Evolutionary conservation across 345 rosid genomes (phyloP).

Genomic region (Gossypium sturtianum): DNA sequence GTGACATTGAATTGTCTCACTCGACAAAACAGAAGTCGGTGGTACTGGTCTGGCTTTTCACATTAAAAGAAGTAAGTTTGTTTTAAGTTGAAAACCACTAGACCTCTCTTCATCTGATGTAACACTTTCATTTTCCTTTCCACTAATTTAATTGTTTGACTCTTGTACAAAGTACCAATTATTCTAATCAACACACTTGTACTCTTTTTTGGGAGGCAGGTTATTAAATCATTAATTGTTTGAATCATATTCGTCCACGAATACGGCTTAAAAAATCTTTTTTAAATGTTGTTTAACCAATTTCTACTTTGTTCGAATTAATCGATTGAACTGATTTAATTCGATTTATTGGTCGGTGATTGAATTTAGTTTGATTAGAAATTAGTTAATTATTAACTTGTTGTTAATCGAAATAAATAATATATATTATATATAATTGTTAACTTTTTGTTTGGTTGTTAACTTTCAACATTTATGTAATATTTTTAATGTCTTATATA

Average conservation of each 20-base stretch:
- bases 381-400: too few species aligned
- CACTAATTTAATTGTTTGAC: neutral
- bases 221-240: neutral
- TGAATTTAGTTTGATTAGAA: too few species aligned
- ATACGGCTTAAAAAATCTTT: too few species aligned
- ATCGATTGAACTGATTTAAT: too few species aligned
- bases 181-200: neutral
- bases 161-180: neutral
- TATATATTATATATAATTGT: too few species aligned
- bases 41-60: conserved; percentile 5
- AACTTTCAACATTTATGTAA: too few species aligned
- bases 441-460: too few species aligned
- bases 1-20: conserved; percentile 13
- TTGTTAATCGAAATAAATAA: too few species aligned
- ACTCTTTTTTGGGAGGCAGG: neutral
- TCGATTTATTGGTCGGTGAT: accelerated
- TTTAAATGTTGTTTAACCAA: too few species aligned
- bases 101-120: neutral
- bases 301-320: too few species aligned
- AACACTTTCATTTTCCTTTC: neutral
- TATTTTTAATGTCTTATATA: too few species aligned
- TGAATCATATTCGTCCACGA: too few species aligned
- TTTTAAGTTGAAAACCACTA: conserved; percentile 15
- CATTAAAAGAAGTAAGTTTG: neutral
- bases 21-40: conserved; percentile 46